Base-by-base conservation (phyloP, 1,284 basidiomycete species). In the Cutaneotrichosporon mucoides region DNA sequence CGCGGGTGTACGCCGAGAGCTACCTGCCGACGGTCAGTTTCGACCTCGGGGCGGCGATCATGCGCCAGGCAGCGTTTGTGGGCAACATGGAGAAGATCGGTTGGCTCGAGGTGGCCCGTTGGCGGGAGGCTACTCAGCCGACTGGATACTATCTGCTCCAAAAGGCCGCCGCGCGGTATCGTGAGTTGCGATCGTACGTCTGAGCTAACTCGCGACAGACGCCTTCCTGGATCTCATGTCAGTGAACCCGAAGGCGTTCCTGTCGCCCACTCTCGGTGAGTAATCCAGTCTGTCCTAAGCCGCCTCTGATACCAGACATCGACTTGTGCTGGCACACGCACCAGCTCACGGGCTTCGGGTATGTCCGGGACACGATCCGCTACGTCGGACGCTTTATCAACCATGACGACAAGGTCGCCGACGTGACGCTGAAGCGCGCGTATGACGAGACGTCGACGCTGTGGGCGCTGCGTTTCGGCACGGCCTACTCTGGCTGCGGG, bases 321-420 rank as follows among this genome's bases (percentile, higher is more conserved):
- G 76, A 78, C 56, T 65, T 77, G 12, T 68, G 70, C 3, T 77
- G 76, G 76, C 75, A 77, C 55, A 75, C 75, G 6, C 76, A 78
- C 56, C 76, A 78, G 57, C 69, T 78, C 10, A 54, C 60, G 16
- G 65, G 59, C 3, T 36, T 24, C 1, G 36, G 56, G 5, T 78
- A 77, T 55, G 56, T 9, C 1, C 0, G 4, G 1, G 68, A 71
- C 42, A 73, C 68, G 4, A 13, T 11, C 7, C 9, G 8, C 33
- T 48, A 64, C 4, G 40, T 73, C 4, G 66, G 64, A 24, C 41
- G 56, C 2, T 53, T 68, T 6, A 56, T 74, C 33, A 63, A 71
- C 56, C 73, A 76, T 55, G 66, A 75, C 59, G 73, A 73, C 64
- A 63, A 61, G 42, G 64, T 71, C 15, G 70, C 67, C 33, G 67